phyloP scores from a whole-genome alignment of 768 basidiomycete genomes.

The Xanthoconium stramineum region DNA sequence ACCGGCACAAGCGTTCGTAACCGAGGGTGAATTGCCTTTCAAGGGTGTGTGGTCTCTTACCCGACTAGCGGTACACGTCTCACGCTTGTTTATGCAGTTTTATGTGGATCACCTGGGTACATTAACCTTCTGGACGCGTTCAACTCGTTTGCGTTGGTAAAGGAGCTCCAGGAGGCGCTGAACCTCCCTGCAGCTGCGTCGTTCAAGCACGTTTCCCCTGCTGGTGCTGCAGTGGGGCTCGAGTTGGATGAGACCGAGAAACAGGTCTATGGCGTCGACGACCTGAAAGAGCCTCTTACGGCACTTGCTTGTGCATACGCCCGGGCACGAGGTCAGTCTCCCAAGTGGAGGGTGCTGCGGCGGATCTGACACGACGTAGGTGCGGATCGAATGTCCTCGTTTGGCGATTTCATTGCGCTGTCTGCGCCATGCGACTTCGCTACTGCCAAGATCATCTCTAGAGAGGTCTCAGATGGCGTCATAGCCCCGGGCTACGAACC shows the following conservation, averaged over 20 bases:
- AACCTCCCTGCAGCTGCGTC: conserved; percentile 93
- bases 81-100: conserved; percentile 44
- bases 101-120: conserved; percentile 94
- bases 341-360: not conserved
- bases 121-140: conserved; percentile 98
- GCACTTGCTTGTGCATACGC: conserved; percentile 92
- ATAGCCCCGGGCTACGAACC: conserved; percentile 91
- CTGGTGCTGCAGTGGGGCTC: conserved; percentile 91
- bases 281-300: conserved; percentile 86
- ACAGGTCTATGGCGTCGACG: conserved; percentile 94
- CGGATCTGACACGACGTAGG: conserved; percentile 41
- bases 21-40: conserved; percentile 87
- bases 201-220: conserved; percentile 99
- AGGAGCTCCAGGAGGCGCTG: conserved; percentile 86
- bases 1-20: conserved; percentile 94
- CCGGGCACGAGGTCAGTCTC: conserved; percentile 76
- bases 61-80: not conserved
- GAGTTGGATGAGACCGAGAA: conserved; percentile 81
- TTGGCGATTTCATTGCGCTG: conserved; percentile 97
- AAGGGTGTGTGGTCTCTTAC: conserved; percentile 53
- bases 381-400: conserved; percentile 99
- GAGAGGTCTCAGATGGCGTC: conserved; percentile 98
- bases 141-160: conserved; percentile 95
- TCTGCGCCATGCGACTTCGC: conserved; percentile 90
- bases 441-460: conserved; percentile 95